These are phyloP conservation scores for Recurvomyces mirabilis DNA, from an alignment of 495 filamentous ascomycete genomes.

Conservation along the genomic window DNA sequence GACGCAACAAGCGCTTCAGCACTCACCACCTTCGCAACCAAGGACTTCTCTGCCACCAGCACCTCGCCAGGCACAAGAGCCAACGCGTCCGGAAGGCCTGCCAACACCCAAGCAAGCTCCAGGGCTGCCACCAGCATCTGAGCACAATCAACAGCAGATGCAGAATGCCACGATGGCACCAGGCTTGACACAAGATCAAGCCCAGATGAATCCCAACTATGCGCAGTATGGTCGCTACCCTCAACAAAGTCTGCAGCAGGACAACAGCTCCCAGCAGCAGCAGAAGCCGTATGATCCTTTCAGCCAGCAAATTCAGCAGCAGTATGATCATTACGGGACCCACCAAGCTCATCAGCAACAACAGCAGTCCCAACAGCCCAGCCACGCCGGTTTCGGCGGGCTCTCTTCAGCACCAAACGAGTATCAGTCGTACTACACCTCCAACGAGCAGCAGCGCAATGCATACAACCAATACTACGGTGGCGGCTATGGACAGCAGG, in stretches of 20 bases:
- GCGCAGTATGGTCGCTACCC: constrained; percentile 64
- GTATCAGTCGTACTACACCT: constrained; percentile 76
- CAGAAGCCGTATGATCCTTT: constrained; percentile 88
- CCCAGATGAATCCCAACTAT: constrained; percentile 31
- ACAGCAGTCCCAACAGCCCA: constrained; percentile 33
- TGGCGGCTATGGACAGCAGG: constrained; percentile 58
- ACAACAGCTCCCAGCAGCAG: constrained; percentile 45
- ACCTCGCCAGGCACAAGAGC: constrained; percentile 28
- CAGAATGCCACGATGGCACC: constrained; percentile 18
- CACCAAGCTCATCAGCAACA: constrained; percentile 33
- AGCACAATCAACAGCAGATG: constrained; percentile 35
- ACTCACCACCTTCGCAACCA: constrained; percentile 82
- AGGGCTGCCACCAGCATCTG: constrained; percentile 33
- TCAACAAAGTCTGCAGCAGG: constrained; percentile 39
- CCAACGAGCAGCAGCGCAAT: constrained; percentile 64
- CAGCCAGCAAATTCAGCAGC: constrained; percentile 55
- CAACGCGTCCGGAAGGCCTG: constrained; percentile 19
- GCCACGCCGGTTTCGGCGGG: constrained; percentile 40
- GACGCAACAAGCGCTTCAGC: constrained; percentile 85
- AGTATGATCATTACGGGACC: constrained; percentile 47
- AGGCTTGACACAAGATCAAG: constrained; percentile 8
- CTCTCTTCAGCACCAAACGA: constrained; percentile 68
- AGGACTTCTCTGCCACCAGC: constrained; percentile 81
- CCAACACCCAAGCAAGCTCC: constrained; percentile 38
- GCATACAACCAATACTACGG: constrained; percentile 70